These are phyloP conservation scores for Aspergillus biplanus DNA, from an alignment of 495 filamentous ascomycete genomes.

Conservation along the genomic window DNA sequence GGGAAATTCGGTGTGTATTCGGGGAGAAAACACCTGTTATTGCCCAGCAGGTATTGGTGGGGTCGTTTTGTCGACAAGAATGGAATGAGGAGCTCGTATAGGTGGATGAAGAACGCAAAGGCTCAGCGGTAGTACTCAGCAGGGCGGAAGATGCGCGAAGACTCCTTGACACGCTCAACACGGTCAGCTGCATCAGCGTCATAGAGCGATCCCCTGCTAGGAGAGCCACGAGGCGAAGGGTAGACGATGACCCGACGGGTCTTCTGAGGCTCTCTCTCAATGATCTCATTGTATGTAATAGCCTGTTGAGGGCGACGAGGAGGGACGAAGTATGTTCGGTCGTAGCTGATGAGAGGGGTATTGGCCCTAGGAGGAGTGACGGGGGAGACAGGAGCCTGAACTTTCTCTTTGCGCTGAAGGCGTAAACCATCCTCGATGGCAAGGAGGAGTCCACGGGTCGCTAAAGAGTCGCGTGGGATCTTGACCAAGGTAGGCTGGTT, in stretches of 20 bases:
- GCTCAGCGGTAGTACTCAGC: conserved; percentile 40
- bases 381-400: conserved; percentile 12
- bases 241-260: conserved; percentile 43
- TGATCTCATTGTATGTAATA: conserved; percentile 35
- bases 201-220: conserved; percentile 50
- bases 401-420: conserved; percentile 31
- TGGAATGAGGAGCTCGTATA: neutral
- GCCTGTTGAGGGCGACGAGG: conserved; percentile 34
- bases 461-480: conserved; percentile 45
- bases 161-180: conserved; percentile 38
- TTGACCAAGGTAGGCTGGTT: conserved; percentile 50
- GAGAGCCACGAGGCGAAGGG: conserved; percentile 39
- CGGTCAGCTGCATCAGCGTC: conserved; percentile 42
- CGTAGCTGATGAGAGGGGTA: conserved; percentile 43
- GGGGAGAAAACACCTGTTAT: conserved; percentile 7
- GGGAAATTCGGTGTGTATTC: neutral
- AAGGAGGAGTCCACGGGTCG: conserved; percentile 47
- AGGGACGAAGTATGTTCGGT: conserved; percentile 42
- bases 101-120: neutral
- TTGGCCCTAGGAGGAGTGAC: conserved; percentile 15
- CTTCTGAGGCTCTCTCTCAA: conserved; percentile 43
- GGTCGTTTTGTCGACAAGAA: conserved; percentile 8
- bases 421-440: conserved; percentile 53
- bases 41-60: conserved; percentile 5
- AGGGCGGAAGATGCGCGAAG: conserved; percentile 34